A percentile compares a stretch with the other conserved stretches of the same genome.
Evolutionary conservation across 352 stramenopile genomes (phyloP).

Genomic region (Chrysophaeum taylorii): DNA sequence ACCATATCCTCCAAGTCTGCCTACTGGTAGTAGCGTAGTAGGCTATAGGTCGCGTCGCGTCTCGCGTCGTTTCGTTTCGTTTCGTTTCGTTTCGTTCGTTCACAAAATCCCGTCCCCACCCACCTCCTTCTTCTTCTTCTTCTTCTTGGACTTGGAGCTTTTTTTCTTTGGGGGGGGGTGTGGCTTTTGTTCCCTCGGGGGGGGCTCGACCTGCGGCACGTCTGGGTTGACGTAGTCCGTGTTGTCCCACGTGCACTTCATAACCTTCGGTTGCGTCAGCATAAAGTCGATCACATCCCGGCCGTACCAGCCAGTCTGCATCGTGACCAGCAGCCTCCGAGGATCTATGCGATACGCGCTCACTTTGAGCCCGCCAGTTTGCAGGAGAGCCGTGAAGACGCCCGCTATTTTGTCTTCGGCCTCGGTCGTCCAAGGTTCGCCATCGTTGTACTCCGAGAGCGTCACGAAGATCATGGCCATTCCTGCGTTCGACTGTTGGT

Average conservation of each 20-base stretch:
- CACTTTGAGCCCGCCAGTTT: not conserved
- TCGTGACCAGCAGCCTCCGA: not conserved
- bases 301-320: constrained; percentile 3
- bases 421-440: not conserved
- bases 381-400: not conserved
- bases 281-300: constrained; percentile 3
- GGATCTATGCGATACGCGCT: constrained; percentile 1
- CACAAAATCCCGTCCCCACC: no score
- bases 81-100: no score
- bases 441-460: not conserved
- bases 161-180: no score
- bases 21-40: no score
- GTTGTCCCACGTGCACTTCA: constrained; percentile 4
- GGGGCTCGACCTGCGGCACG: not conserved
- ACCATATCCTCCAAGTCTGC: no score
- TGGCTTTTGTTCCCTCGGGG: no score
- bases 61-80: no score
- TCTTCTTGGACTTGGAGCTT: no score
- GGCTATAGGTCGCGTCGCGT: no score
- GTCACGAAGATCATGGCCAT: constrained; percentile 15
- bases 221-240: not conserved
- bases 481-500: constrained; percentile 10
- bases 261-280: not conserved
- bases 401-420: not conserved
- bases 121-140: no score